Base-by-base conservation (phyloP, 2,329 filamentous ascomycete species). In the Cryphonectria radicalis region DNA sequence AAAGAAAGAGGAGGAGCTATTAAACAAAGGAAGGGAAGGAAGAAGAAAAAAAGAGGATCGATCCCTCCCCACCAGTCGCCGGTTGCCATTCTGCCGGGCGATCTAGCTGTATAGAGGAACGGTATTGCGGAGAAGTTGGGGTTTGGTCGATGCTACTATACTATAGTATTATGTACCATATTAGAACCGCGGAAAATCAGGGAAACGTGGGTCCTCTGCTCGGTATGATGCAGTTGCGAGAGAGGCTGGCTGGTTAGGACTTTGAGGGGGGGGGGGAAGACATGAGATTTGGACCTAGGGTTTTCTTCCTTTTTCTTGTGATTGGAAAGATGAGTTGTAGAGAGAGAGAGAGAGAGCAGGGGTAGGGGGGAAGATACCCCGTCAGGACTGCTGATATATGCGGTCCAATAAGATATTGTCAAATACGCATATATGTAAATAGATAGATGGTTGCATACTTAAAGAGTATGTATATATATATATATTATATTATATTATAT, bases 91-190 rank as follows among this genome's bases (percentile, higher is more conserved):
- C 4, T n/a, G 14, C 67, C 62, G 67, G 60, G 17, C 25, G n/a
- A 13, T 42, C 67, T 64, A 65, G 46, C 67, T 64, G 32, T n/a
- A 46, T 42, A 19, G 17, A 46, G 67, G 11, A 50, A 19, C 32
- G n/a, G 8, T 37, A 4, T 68, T 63, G 66, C 66, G 66, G 66
- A 68, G 66, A 69, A 69, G 46, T 50, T 67, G 65, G 65, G 53
- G 63, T 55, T 55, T 40, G 46, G 28, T 66, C n/a, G 22, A 40
- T 55, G 63, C 19, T 66, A 37, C 37, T 40, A 40, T 40, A 40
- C 7, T 11, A 28, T 35, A n/a, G n/a, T n/a, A n/a, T n/a, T n/a
- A 50, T 22, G 46, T 22, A n/a, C 19, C 46, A 50, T 50, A 50
- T 50, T 13, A 42, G 8, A 3, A 60, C 19, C 65, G n/a, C 65